Percentiles rank a stretch among this genome's conserved stretches.
Evolutionary conservation across 441 rosid species (phyloP).

Genomic region (Populus hybrid): DNA sequence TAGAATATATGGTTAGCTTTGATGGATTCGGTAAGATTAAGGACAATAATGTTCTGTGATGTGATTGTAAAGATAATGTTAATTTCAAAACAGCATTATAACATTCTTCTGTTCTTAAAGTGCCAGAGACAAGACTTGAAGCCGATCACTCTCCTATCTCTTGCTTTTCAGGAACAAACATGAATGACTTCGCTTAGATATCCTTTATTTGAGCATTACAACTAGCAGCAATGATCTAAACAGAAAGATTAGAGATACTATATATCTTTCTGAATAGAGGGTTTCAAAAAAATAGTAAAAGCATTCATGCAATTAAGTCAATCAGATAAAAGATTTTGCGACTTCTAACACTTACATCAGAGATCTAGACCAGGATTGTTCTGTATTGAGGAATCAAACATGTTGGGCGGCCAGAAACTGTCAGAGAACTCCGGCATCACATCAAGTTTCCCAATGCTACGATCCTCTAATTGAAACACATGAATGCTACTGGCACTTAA

Average conservation of each 20-base stretch:
- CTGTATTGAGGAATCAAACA: not conserved
- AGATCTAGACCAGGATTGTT: not conserved
- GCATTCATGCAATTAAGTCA: not conserved
- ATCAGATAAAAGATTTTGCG: not conserved
- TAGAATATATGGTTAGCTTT: not conserved
- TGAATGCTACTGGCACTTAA: constrained; percentile 12
- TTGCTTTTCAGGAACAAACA: not conserved
- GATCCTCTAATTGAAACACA: constrained; percentile 30
- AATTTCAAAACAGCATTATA: not conserved
- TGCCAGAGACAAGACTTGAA: not conserved
- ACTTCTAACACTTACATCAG: not conserved
- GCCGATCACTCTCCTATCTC: not conserved
- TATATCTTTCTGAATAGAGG: not conserved
- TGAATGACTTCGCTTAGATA: not conserved
- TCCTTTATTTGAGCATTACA: not conserved
- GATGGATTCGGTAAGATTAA: not conserved
- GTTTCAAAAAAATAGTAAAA: not conserved
- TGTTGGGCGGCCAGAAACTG: constrained; percentile 16
- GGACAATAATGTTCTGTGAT: not conserved
- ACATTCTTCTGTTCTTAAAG: not conserved
- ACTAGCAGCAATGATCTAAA: not conserved
- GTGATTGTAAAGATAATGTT: not conserved
- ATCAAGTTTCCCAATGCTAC: constrained; percentile 12
- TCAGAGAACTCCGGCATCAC: not conserved
- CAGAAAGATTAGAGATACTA: not conserved